phyloP scores from a whole-genome alignment of 352 stramenopile species.

The Globisporangium parvum region DNA sequence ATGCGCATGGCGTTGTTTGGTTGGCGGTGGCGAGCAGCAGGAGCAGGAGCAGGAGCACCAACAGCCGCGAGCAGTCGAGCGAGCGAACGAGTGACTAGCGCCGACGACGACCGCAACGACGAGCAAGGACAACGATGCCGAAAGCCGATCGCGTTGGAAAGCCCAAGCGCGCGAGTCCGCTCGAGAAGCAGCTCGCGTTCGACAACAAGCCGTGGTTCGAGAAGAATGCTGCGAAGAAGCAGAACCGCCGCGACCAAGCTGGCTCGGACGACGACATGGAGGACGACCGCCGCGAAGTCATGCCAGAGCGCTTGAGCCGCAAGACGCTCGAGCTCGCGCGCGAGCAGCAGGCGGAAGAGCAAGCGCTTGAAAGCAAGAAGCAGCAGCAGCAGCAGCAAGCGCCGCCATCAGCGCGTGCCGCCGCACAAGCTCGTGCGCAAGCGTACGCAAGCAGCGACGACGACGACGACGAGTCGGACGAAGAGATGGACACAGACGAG shows the following conservation, averaged over 20 bases:
- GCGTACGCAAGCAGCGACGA: conserved; percentile 59
- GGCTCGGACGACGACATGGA: conserved; percentile 52
- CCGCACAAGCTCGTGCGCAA: conserved; percentile 15
- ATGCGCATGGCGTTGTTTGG: conserved; percentile 9
- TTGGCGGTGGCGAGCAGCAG: conserved; percentile 8
- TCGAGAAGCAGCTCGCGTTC: conserved; percentile 83
- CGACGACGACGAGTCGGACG: conserved; percentile 67
- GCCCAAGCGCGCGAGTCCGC: conserved; percentile 77
- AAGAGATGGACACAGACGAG: conserved; percentile 84
- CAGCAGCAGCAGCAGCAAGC: conserved; percentile 19
- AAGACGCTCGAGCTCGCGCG: conserved; percentile 74
- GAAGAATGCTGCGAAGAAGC: conserved; percentile 33
- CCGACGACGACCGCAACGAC: background rate
- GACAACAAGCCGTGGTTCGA: conserved; percentile 87
- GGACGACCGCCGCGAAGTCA: conserved; percentile 53
- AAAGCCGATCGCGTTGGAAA: conserved; percentile 61
- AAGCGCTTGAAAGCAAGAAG: conserved; percentile 39
- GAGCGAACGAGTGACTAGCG: too few species aligned
- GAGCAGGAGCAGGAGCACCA: conserved; percentile 6
- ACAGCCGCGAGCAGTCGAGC: background rate
- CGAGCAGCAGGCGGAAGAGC: conserved; percentile 77
- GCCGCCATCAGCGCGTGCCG: conserved; percentile 7
- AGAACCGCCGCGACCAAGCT: conserved; percentile 20
- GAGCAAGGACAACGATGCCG: conserved; percentile 35
- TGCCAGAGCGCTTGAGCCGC: conserved; percentile 76